These are phyloP conservation scores for Fusarium dlaminii DNA, from an alignment of 2,329 filamentous ascomycete species.

Conservation along the genomic window DNA sequence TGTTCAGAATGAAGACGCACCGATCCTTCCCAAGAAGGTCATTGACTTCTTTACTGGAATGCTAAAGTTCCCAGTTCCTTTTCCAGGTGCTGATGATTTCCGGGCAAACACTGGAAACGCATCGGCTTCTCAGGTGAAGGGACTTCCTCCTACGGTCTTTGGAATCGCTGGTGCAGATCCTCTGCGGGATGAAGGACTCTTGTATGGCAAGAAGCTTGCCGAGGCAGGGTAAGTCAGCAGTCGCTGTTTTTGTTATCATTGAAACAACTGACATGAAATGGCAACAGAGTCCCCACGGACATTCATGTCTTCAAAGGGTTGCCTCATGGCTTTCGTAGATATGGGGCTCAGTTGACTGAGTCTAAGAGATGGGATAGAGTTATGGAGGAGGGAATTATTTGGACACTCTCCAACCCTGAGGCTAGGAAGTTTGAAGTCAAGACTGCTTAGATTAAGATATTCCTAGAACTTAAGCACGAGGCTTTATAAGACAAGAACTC, in stretches of 20 bases:
- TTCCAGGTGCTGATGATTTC: slow-evolving; percentile 44
- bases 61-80: slow-evolving; percentile 33
- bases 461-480: too few relatives aligned
- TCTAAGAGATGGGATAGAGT: slow-evolving; percentile 54
- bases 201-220: slow-evolving; percentile 55
- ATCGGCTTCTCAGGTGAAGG: slow-evolving; percentile 47
- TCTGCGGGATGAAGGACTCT: slow-evolving; percentile 58
- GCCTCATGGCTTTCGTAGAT: slow-evolving; percentile 60
- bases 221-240: slow-evolving; percentile 53
- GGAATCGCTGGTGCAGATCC: slow-evolving; percentile 58
- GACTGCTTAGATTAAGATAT: too few relatives aligned
- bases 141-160: slow-evolving; percentile 56
- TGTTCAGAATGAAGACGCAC: slow-evolving; percentile 57
- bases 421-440: slow-evolving; percentile 38
- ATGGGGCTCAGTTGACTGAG: slow-evolving; percentile 50
- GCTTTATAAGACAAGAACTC: too few relatives aligned
- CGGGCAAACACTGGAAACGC: slow-evolving; percentile 50
- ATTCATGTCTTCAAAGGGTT: slow-evolving; percentile 60
- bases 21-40: slow-evolving; percentile 54
- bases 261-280: background rate
- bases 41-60: slow-evolving; percentile 39
- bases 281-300: slow-evolving; percentile 56
- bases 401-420: slow-evolving; percentile 50
- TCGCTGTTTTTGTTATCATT: rapidly evolving
- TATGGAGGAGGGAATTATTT: slow-evolving; percentile 54